Percentiles rank a stretch among this genome's conserved stretches.
These are phyloP conservation scores for Astragalus glycyphyllos DNA, from an alignment of 306 rosid genomes.

Conservation along the genomic window DNA sequence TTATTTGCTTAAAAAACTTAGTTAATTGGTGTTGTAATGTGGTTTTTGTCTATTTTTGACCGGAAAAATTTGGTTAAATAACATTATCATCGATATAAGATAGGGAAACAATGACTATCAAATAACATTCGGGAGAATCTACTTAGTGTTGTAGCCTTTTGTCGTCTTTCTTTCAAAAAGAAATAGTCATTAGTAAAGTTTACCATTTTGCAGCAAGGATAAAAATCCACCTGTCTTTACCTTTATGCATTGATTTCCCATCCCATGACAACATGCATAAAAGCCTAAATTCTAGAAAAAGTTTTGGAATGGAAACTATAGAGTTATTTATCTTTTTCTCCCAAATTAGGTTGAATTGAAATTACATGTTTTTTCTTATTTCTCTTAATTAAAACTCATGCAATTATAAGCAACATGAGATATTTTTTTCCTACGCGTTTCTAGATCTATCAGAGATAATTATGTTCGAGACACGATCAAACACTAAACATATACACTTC, in stretches of 20 bases:
- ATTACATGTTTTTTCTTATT: not conserved
- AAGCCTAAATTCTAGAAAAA: slow-evolving; percentile 30
- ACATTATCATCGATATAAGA: too few species aligned
- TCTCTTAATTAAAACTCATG: not conserved
- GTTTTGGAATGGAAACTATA: not conserved
- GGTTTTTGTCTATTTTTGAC: too few species aligned
- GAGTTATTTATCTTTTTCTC: slow-evolving; percentile 2
- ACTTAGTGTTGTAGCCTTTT: slow-evolving; percentile 50
- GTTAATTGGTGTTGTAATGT: too few species aligned
- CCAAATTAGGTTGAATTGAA: slow-evolving; percentile 14
- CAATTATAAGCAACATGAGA: not conserved
- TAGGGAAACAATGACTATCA: slow-evolving; percentile 55
- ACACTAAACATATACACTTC: too few species aligned
- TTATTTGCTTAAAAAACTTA: too few species aligned
- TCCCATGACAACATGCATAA: slow-evolving; percentile 38
- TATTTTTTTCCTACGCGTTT: too few species aligned
- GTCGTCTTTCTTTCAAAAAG: slow-evolving; percentile 59
- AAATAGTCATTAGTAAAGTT: slow-evolving; percentile 50
- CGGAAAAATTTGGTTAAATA: too few species aligned
- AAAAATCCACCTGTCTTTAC: slow-evolving; percentile 38
- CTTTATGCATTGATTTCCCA: slow-evolving; percentile 28
- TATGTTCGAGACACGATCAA: too few species aligned
- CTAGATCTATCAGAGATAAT: too few species aligned
- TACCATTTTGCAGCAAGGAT: slow-evolving; percentile 51
- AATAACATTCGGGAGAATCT: slow-evolving; percentile 64